Evolutionary conservation across 768 basidiomycete species (phyloP).

Genomic region (Tulasnella sp.): DNA sequence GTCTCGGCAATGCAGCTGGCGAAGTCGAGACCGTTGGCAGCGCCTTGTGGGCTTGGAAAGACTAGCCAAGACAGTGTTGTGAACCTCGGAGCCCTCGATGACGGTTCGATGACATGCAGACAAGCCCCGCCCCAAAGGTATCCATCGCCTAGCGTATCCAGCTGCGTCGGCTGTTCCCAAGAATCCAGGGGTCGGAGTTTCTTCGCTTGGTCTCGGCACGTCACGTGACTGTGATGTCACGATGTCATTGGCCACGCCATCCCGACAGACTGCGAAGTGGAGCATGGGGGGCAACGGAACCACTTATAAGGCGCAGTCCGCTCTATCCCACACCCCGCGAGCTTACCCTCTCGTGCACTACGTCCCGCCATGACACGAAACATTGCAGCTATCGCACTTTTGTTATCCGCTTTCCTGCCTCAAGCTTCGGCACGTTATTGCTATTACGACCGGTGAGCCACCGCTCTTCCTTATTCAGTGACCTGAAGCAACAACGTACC

Average conservation of each 20-base stretch:
- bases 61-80: no score
- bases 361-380: not conserved
- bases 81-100: no score
- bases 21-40: no score
- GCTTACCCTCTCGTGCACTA: not conserved
- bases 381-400: not conserved
- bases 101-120: no score
- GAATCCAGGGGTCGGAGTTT: not conserved
- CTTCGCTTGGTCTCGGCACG: not conserved
- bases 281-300: not conserved
- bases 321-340: not conserved
- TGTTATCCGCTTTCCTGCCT: not conserved
- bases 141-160: no score
- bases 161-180: no score
- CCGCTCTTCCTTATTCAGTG: not conserved
- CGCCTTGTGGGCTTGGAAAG: no score
- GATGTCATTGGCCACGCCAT: not conserved
- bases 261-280: not conserved
- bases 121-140: no score
- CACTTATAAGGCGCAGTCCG: not conserved
- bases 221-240: conserved; percentile 10
- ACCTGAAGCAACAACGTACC: not conserved
- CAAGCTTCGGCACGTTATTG: not conserved
- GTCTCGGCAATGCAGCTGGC: no score
- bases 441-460: not conserved